Percentiles rank a stretch among this genome's conserved stretches.
Evolutionary conservation across 2,329 filamentous ascomycete genomes (phyloP).

Genomic region (Fusarium piperis): DNA sequence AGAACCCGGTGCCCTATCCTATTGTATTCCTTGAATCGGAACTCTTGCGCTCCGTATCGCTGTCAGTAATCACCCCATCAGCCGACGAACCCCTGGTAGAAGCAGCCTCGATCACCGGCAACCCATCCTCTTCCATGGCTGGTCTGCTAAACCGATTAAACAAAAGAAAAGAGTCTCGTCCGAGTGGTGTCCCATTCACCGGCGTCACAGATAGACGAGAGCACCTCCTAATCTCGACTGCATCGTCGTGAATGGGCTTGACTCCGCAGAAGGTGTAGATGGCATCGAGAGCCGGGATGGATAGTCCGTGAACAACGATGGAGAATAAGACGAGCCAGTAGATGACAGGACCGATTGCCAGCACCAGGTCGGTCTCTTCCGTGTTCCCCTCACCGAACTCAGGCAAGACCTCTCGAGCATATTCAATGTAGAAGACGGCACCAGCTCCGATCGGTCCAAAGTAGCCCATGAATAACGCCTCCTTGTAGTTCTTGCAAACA

Average conservation of each 20-base stretch:
- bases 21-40: neutral
- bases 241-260: slow-evolving; percentile 46
- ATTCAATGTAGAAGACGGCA: slow-evolving; percentile 76
- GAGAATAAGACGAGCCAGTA: slow-evolving; percentile 51
- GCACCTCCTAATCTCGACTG: neutral
- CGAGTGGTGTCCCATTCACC: neutral
- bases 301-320: slow-evolving; percentile 48
- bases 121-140: neutral
- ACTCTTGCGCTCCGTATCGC: neutral
- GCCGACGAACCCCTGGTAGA: neutral
- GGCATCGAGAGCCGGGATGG: slow-evolving; percentile 50
- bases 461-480: slow-evolving; percentile 69
- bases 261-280: slow-evolving; percentile 42
- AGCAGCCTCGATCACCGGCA: neutral
- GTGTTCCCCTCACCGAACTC: slow-evolving; percentile 46
- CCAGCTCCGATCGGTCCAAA: slow-evolving; percentile 83
- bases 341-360: slow-evolving; percentile 52
- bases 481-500: slow-evolving; percentile 61
- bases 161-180: neutral
- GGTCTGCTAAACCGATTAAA: slow-evolving; percentile 20
- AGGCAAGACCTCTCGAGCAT: slow-evolving; percentile 54
- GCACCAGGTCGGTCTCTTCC: slow-evolving; percentile 47
- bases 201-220: neutral
- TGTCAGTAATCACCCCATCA: neutral
- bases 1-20: neutral